Conservation (phyloP, 2,329 filamentous ascomycete species). For the Monascus ruber region DNA sequence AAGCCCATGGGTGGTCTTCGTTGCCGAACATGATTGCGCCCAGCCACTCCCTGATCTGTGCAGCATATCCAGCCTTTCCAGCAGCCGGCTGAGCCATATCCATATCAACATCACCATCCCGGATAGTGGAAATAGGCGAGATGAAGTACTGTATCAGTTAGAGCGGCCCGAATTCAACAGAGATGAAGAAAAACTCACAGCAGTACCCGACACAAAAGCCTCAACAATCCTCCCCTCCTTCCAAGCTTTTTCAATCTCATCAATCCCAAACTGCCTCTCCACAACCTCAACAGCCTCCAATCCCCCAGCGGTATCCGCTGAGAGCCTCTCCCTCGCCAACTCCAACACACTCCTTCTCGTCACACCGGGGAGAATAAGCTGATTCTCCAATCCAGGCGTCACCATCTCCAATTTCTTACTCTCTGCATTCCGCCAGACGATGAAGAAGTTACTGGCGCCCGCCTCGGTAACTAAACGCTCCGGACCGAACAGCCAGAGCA, state of each 20-base stretch:
- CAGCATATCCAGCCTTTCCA: constrained; percentile 21
- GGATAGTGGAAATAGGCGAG: constrained; percentile 55
- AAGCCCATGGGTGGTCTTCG: constrained; percentile 57
- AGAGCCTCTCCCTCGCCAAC: constrained; percentile 54
- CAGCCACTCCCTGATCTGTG: constrained; percentile 53
- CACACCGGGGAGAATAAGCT: constrained; percentile 77
- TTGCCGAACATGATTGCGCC: constrained; percentile 65
- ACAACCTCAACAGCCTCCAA: constrained; percentile 68
- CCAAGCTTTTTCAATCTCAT: constrained; percentile 60
- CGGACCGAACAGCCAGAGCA: constrained; percentile 82
- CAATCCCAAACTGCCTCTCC: constrained; percentile 73
- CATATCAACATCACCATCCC: constrained; percentile 55
- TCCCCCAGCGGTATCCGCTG: constrained; percentile 25
- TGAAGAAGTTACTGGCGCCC: constrained; percentile 84
- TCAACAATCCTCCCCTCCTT: constrained; percentile 69
- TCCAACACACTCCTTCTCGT: constrained; percentile 73
- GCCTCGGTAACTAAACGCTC: constrained; percentile 77
- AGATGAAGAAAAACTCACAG: constrained; percentile 47
- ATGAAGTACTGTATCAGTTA: constrained; percentile 54
- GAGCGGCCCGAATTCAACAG: background rate
- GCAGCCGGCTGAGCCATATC: constrained; percentile 32
- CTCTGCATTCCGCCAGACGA: constrained; percentile 56
- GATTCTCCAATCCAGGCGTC: constrained; percentile 71
- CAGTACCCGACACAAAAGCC: constrained; percentile 78
- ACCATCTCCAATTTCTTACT: constrained; percentile 56